Base-by-base conservation (phyloP, 305 asterid genomes). In the Lippia alba region DNA sequence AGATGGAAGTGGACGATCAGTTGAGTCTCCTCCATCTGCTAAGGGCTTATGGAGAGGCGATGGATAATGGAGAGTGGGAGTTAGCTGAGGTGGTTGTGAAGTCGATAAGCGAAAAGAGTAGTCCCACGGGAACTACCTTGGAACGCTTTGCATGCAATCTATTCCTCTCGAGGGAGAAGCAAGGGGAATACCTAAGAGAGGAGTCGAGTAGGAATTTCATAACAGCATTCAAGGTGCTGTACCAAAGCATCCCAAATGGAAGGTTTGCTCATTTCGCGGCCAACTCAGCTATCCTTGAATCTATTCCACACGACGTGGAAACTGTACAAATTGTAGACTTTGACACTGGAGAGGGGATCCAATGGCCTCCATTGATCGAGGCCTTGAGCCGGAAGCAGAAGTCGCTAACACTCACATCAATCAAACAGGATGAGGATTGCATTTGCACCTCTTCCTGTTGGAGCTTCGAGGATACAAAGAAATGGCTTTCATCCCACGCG, bases 11-110 rank as follows among this genome's bases (percentile, higher is more conserved):
- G 24, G 87, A 87, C 62, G 75, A 61, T 11, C 83, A 82, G 56
- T 56, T 75, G 44, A 56, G 63, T 36, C 83, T 87, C 2, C 75
- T 63, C 24, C 96, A 90, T 76, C 83, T 90, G 1, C 72, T 85
- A 4, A 71, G 44, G 70, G 97, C 90, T 11, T 85, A 87, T 40
- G 92, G 83, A 18, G 98, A 90, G 71, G 90, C 96, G 12, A 64
- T 49, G 62, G 83, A 80, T 72, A 84, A 85, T 59, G 87, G 85
- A 19, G 83, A 85, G 36, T 72, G 39, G 58, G 89, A 82, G 78
- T 89, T 90, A 0, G 44, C 81, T 3, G 80, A 73, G 44, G 90
- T 83, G 73, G 74, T 88, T 53, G 79, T 64, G 18, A 82, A 71
- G 44, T 77, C 89, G 0, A 76, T 84, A 50, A 64, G 58, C 6